Evolutionary conservation across 192 early-diverging fungal species (phyloP).

Genomic region (Backusella australiensis): DNA sequence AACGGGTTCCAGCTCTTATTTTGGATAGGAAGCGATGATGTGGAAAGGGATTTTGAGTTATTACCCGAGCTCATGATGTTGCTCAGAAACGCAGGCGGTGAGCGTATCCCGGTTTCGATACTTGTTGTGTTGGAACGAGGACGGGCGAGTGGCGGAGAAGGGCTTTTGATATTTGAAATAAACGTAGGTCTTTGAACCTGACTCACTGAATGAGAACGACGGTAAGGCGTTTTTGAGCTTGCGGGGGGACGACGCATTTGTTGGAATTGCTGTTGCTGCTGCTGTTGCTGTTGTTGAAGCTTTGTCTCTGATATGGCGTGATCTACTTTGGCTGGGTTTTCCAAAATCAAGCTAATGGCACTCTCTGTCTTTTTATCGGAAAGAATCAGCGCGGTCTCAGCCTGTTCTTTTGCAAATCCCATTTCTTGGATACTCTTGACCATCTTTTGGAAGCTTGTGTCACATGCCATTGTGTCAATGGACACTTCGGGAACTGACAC

Average conservation of each 20-base stretch:
- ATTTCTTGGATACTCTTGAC: constrained; percentile 59
- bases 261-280: not conserved
- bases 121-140: not conserved
- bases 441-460: constrained; percentile 13
- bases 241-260: not conserved
- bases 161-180: not conserved
- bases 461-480: not conserved
- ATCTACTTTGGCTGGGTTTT: constrained; percentile 50
- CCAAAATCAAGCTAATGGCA: constrained; percentile 57
- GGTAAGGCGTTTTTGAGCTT: constrained; percentile 3
- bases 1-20: constrained; percentile 44
- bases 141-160: not conserved
- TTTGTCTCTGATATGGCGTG: not conserved
- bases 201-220: constrained; percentile 14
- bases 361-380: constrained; percentile 53
- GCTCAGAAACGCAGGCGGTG: not conserved
- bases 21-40: not conserved
- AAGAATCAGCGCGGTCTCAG: constrained; percentile 57
- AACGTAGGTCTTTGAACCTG: constrained; percentile 11
- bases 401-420: constrained; percentile 64
- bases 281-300: not conserved
- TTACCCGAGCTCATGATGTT: not conserved
- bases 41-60: not conserved
- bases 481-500: not conserved
- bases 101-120: not conserved